Conservation (phyloP, 371 early-diverging fungal genomes). For the Funneliformis caledonium region DNA sequence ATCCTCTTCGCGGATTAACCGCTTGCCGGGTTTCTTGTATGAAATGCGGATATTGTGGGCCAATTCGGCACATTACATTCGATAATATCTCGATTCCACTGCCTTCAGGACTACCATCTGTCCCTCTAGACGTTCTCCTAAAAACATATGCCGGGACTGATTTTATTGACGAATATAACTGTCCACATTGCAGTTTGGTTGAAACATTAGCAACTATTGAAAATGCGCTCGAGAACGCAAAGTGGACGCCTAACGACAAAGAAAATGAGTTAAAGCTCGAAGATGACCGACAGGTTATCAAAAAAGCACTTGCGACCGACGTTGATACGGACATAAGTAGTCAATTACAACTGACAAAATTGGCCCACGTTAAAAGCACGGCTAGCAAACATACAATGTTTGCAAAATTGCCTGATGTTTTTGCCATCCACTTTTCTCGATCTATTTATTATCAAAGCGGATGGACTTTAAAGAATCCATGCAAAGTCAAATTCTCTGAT, state of each 20-base stretch:
- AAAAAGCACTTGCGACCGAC: conserved; percentile 29
- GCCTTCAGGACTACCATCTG: conserved; percentile 50
- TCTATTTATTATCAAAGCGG: conserved; percentile 47
- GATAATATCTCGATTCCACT: conserved; percentile 79
- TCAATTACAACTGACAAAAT: conserved; percentile 12
- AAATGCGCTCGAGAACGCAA: conserved; percentile 45
- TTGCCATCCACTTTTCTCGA: conserved; percentile 38
- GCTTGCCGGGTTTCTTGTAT: conserved; percentile 80
- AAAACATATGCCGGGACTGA: conserved; percentile 72
- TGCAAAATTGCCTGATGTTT: conserved; percentile 32
- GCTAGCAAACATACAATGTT: conserved; percentile 32
- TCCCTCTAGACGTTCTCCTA: conserved; percentile 68
- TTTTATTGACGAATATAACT: conserved; percentile 72
- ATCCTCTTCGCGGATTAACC: conserved; percentile 76
- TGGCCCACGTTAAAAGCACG: conserved; percentile 34
- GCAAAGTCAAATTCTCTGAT: conserved; percentile 74
- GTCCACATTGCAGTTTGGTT: conserved; percentile 72
- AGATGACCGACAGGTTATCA: neutral
- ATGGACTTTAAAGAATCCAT: conserved; percentile 66
- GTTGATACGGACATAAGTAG: conserved; percentile 27
- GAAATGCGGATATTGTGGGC: conserved; percentile 79
- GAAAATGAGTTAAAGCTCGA: neutral
- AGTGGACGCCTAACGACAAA: conserved; percentile 11
- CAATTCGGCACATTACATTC: conserved; percentile 83
- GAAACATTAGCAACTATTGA: conserved; percentile 61